Base-by-base conservation (phyloP, 495 filamentous ascomycete species). In the Mytilinidion resinicola region DNA sequence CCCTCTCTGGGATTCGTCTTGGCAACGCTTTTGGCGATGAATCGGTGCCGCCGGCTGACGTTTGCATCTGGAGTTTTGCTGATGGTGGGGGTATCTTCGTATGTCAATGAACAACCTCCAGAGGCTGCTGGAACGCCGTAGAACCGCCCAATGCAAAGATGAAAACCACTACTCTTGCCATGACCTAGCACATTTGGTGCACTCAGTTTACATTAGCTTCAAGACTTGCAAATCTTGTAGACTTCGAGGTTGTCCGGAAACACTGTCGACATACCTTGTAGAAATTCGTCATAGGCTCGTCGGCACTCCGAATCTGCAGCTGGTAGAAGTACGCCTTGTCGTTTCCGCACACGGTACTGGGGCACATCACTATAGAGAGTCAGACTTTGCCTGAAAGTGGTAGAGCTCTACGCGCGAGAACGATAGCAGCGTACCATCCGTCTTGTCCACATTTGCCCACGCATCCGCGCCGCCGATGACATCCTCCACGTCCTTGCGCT, bases 211-310 rank as follows among this genome's bases (percentile, higher is more conserved):
- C 51, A n/a, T 37, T 17, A 53, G 37, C 33, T 9, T 33, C 6
- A 30, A 1, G 21, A n/a, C 30, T 33, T 21, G 1, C 48, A 33
- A 21, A 33, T 30, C 30, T 15, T 2, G 1, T 15, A 15, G 8
- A 51, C 7, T 11, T 11, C 34, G 38, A 15, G 20, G 12, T 46
- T 46, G 6, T 33, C 44, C 44, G 30, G 3, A 15, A 38, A 36
- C 15, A 1, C 5, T n/a, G 38, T 34, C 9, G 21, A 50, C 55
- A 41, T 37, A 68, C 66, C 87, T 88, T 91, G 71, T 86, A 91
- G 73, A 98, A 97, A 41, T 81, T 89, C 48, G 93, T 98, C 90
- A 96, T 96, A 52, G 93, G 93, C 79, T 98, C 93, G 75, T 98
- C 93, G 41, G 95, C 93, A 76, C 89, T 95, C 57, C 93, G 85